A percentile compares a stretch with the other conserved stretches of the same genome.
phyloP scores from a whole-genome alignment of 2,329 filamentous ascomycete species.

The Hymenoscyphus fructigenus region DNA sequence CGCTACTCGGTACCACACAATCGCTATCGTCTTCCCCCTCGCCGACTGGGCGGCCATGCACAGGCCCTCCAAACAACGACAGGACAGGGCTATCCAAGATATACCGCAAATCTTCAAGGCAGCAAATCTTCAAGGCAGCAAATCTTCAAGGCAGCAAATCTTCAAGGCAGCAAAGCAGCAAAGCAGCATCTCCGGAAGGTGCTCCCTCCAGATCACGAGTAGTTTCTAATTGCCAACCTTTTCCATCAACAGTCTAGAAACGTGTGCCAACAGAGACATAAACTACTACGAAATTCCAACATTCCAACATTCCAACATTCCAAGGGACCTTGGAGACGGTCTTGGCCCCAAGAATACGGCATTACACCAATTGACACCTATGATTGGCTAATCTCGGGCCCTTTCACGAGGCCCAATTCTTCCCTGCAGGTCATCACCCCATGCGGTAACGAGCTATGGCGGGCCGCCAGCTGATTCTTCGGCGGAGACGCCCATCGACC shows the following conservation, averaged over 20 bases:
- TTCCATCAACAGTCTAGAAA: not conserved
- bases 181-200: too few species aligned
- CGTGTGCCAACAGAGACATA: too few species aligned
- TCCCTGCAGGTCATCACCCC: not conserved
- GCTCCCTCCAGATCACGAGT: not conserved
- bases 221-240: not conserved
- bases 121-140: slow-evolving; percentile 2
- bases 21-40: slow-evolving; percentile 1
- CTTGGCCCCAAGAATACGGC: not conserved
- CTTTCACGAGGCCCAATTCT: not conserved
- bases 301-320: not conserved
- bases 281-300: not conserved
- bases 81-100: slow-evolving; percentile 16
- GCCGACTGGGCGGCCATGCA: slow-evolving; percentile 7
- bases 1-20: not conserved
- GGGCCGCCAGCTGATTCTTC: not conserved
- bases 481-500: not conserved
- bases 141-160: slow-evolving; percentile 8
- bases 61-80: slow-evolving; percentile 6
- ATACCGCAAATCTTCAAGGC: slow-evolving; percentile 13
- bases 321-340: too few species aligned
- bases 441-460: slow-evolving; percentile 1
- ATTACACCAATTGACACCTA: not conserved
- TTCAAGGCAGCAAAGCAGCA: slow-evolving; percentile 6
- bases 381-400: slow-evolving; percentile 7